phyloP scores from a whole-genome alignment of 139 green algal genomes.

The Auxenochlorella pyrenoidosa region DNA sequence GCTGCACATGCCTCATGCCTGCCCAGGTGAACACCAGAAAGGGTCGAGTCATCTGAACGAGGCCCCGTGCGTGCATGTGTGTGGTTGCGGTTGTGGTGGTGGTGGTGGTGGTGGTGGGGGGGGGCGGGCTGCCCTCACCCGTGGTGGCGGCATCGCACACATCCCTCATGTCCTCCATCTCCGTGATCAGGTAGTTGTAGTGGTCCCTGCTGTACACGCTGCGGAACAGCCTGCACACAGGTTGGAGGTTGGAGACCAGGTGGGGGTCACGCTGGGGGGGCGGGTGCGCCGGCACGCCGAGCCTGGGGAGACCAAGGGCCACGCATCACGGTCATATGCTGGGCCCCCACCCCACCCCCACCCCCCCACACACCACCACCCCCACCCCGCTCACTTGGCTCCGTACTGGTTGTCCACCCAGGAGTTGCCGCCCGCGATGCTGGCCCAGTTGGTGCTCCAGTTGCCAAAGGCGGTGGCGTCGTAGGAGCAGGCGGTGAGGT shows the following conservation, averaged over 20 bases:
- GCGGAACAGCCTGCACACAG: slow-evolving; percentile 3
- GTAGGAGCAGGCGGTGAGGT: not conserved
- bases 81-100: too few species aligned
- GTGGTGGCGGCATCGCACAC: not conserved
- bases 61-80: too few species aligned
- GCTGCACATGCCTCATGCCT: not conserved
- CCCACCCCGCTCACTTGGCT: slow-evolving; percentile 5
- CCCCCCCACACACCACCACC: too few species aligned
- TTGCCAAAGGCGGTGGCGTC: not conserved
- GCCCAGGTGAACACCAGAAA: too few species aligned
- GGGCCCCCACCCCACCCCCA: too few species aligned
- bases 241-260: not conserved
- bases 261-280: not conserved
- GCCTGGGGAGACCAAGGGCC: too few species aligned
- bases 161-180: not conserved
- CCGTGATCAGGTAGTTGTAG: not conserved
- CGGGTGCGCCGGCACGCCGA: too few species aligned
- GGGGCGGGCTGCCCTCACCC: too few species aligned
- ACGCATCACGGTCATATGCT: too few species aligned
- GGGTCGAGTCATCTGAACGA: too few species aligned
- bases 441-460: not conserved
- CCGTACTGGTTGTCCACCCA: slow-evolving; percentile 22
- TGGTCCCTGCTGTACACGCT: not conserved
- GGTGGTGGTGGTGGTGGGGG: too few species aligned
- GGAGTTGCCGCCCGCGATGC: not conserved